These are phyloP conservation scores for Paramecium tetraurelia DNA, from an alignment of 73 alveolate species.

Conservation along the genomic window DNA sequence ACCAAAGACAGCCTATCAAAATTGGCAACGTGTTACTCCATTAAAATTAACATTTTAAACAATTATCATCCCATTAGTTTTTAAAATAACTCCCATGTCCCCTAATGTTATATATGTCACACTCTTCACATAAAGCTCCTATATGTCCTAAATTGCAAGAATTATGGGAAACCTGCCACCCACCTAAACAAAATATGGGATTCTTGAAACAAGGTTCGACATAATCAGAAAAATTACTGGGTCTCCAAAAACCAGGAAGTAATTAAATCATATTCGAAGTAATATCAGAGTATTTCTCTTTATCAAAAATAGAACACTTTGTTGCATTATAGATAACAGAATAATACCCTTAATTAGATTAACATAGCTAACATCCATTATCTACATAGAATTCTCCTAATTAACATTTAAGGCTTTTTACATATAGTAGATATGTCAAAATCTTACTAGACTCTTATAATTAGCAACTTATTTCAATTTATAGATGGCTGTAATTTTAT, in stretches of 20 bases:
- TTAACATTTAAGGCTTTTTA: not conserved
- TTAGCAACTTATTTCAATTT: not conserved
- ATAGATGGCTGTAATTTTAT: not conserved
- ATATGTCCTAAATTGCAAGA: not conserved
- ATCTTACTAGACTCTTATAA: not conserved
- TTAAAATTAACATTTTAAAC: not conserved
- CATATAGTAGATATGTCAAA: not conserved
- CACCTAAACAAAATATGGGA: not conserved
- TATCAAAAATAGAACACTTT: not conserved
- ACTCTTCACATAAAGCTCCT: slow-evolving; percentile 8
- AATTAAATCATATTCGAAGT: not conserved
- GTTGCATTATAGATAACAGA: not conserved
- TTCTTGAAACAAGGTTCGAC: not conserved
- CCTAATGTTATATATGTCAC: not conserved
- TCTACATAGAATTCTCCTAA: not conserved
- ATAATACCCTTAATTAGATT: not conserved
- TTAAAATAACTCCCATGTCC: not conserved
- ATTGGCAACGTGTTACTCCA: not conserved
- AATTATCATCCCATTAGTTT: not conserved
- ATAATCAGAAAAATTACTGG: not conserved
- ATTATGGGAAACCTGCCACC: not conserved
- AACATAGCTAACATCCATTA: not conserved
- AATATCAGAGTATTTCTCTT: not conserved
- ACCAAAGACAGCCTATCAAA: not conserved
- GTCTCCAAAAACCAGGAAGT: not conserved